Conservation (phyloP, 2,329 filamentous ascomycete species). For the Chaetomium olivaceum region DNA sequence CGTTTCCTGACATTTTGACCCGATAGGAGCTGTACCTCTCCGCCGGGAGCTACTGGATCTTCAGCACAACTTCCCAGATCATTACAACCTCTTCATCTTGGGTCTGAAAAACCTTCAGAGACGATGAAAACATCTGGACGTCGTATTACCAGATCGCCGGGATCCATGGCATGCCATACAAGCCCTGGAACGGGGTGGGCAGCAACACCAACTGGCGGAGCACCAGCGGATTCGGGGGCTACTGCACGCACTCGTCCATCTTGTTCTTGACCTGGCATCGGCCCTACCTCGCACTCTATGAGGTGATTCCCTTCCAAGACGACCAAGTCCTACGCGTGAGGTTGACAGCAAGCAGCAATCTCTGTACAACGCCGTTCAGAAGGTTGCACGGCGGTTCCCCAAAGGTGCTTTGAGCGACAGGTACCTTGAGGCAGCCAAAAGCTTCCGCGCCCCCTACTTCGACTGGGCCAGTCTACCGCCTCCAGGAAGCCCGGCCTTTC, state of each 20-base stretch:
- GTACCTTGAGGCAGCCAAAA: constrained; percentile 35
- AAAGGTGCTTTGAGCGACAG: constrained; percentile 25
- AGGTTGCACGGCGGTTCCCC: constrained; percentile 32
- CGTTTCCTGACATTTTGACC: background rate
- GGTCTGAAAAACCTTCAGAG: constrained; percentile 57
- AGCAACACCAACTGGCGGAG: constrained; percentile 36
- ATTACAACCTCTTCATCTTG: constrained; percentile 62
- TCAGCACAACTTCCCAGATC: constrained; percentile 48
- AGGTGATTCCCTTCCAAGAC: constrained; percentile 1
- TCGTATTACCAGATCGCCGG: constrained; percentile 66
- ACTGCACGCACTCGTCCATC: constrained; percentile 62
- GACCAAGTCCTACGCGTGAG: background rate
- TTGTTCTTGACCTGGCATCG: constrained; percentile 63
- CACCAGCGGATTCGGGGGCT: constrained; percentile 51
- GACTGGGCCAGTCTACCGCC: constrained; percentile 37
- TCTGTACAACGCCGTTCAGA: constrained; percentile 33
- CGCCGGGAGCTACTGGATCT: constrained; percentile 59
- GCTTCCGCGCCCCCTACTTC: constrained; percentile 40
- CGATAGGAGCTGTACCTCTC: constrained; percentile 32
- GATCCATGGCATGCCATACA: constrained; percentile 64
- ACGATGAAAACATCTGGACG: constrained; percentile 48
- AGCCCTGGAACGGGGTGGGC: constrained; percentile 55
- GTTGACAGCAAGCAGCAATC: constrained; percentile 30
- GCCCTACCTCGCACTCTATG: constrained; percentile 30
- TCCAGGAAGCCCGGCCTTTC: constrained; percentile 28